phyloP scores from a whole-genome alignment of 805 yeast species.

The Danielia oregonensis region DNA sequence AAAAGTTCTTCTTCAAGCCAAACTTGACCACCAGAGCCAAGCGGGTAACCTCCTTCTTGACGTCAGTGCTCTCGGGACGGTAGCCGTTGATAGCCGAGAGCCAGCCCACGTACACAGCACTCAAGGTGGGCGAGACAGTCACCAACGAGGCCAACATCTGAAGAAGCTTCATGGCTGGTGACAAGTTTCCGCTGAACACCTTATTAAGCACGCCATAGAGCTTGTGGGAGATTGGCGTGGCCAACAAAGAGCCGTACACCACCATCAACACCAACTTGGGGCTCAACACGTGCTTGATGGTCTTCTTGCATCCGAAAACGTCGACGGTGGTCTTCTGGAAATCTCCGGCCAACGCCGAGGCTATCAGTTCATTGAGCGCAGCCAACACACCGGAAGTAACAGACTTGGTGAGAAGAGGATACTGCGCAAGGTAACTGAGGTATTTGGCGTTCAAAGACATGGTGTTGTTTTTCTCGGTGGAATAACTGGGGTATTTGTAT shows the following conservation, averaged over 20 bases:
- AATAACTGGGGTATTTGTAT: too few species aligned
- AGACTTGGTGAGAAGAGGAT: conserved; percentile 59
- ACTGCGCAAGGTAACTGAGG: conserved; percentile 34
- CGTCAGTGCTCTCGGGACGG: conserved; percentile 7
- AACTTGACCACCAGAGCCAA: conserved; percentile 18
- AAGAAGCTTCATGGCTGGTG: conserved; percentile 35
- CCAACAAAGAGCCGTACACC: conserved; percentile 49
- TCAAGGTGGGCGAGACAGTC: conserved; percentile 53
- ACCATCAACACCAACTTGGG: conserved; percentile 51
- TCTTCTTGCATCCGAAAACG: conserved; percentile 11
- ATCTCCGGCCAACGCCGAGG: conserved; percentile 49
- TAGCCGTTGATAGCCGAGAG: conserved; percentile 48
- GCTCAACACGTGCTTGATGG: conserved; percentile 39
- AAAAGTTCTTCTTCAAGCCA: conserved; percentile 42
- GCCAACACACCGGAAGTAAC: conserved; percentile 54
- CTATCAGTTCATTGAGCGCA: conserved; percentile 55
- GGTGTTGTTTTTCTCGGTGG: too few species aligned
- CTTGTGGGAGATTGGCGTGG: conserved; percentile 58
- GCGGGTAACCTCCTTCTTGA: conserved; percentile 14
- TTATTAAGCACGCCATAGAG: conserved; percentile 45
- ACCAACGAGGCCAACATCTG: conserved; percentile 51
- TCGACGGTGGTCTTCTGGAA: conserved; percentile 19
- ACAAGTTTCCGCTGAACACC: conserved; percentile 39
- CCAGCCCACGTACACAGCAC: conserved; percentile 49
- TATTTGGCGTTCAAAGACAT: conserved; percentile 29